Conservation (phyloP, 139 green algal genomes). For the Ettlia oleoabundans region DNA sequence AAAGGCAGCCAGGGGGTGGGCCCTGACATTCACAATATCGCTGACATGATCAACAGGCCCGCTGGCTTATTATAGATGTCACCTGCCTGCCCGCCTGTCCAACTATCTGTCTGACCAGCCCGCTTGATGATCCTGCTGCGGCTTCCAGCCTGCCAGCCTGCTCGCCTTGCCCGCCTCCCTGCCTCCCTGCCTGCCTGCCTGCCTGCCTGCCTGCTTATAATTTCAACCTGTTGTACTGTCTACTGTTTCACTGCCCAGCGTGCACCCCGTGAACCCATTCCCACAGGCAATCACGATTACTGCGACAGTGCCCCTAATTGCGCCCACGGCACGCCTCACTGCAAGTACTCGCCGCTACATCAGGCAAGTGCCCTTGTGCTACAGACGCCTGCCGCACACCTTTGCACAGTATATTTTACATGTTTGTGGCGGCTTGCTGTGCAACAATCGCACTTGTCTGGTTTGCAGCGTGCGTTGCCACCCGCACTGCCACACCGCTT, state of each 20-base stretch:
- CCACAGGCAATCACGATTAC: slow-evolving; percentile 45
- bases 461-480: too few relatives aligned
- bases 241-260: not conserved
- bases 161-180: not conserved
- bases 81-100: too few relatives aligned
- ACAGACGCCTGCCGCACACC: not conserved
- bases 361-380: not conserved
- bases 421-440: not conserved
- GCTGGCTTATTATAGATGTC: too few relatives aligned
- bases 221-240: not conserved
- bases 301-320: slow-evolving; percentile 1
- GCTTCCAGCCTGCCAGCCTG: not conserved
- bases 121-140: not conserved
- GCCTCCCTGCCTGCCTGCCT: not conserved
- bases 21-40: too few relatives aligned
- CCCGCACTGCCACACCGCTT: too few relatives aligned
- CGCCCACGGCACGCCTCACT: slow-evolving; percentile 23
- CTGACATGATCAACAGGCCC: too few relatives aligned
- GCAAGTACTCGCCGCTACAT: slow-evolving; percentile 44
- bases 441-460: too few relatives aligned
- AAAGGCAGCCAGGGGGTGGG: too few relatives aligned
- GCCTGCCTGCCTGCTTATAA: not conserved
- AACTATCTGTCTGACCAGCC: too few relatives aligned
- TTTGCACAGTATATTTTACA: not conserved
- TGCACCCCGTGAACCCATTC: not conserved